Evolutionary conservation across 352 stramenopile genomes (phyloP), one percentile per base, ranked within the genome.

Genomic region (Globisporangium mamillatum): DNA sequence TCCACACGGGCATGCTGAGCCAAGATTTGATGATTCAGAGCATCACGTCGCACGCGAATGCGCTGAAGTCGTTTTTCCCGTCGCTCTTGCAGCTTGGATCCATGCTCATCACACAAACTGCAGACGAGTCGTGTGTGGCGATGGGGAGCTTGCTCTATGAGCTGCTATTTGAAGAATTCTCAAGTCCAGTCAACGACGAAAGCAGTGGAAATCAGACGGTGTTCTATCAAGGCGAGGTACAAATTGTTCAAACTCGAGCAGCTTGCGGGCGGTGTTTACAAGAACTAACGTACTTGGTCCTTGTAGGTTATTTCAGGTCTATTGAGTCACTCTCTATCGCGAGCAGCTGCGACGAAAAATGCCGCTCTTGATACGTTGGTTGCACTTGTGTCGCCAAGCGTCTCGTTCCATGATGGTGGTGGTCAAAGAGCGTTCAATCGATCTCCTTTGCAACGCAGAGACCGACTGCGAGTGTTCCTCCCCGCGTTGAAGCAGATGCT

Each of bases 181-280:
- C 79, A 1, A 59, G 52, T 1, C 48, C 27, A 14, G 52, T 16
- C 6, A 62, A 64, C 29, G 52, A 68, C 27, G 69, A 74, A 18
- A 66, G 55, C 16, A 66, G 32, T 22, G 74, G 60, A 10, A 63
- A 58, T 18, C 69, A 82, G 53, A 72, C 72, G 0, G 68, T 59
- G 10, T 85, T 84, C 29, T 88, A 88, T 54, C 77, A 84, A 57
- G 75, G 77, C 54, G 78, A 90, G 75, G 82, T 90, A 60, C 53
- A 65, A 22, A 16, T 27, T 62, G 29, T 32, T 32, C 29, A 32
- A 38, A 22, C 32, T 32, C n/a, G 5, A 32, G 32, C 14, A 22
- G 5, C n/a, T 48, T 29, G 55, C 20, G 6, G 18, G 14, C 16
- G 12, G n/a, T 34, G 53, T n/a, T n/a, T 27, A 52, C 18, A 38